Evolutionary conservation across 2,329 filamentous ascomycete species (phyloP).

Genomic region (Microsporum canis): DNA sequence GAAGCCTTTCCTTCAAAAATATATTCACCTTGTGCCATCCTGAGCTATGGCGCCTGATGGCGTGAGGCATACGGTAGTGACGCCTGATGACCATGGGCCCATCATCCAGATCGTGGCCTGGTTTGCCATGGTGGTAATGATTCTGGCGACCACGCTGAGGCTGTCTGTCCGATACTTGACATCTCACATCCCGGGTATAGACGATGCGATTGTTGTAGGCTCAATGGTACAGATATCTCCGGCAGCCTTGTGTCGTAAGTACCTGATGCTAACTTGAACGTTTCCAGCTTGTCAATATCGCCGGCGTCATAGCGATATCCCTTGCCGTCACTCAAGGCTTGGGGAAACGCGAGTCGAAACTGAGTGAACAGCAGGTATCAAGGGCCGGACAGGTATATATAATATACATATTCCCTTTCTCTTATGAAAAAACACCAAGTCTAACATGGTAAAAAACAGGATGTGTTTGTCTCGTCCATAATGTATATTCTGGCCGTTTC

Average conservation of each 20-base stretch:
- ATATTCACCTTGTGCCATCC: neutral
- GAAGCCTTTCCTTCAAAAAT: neutral
- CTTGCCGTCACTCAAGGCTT: neutral
- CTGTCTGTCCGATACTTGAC: neutral
- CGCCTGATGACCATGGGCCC: slow-evolving; percentile 5
- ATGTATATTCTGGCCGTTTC: neutral
- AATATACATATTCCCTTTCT: neutral
- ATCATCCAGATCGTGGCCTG: slow-evolving; percentile 1
- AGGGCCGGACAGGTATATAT: neutral
- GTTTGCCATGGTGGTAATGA: slow-evolving; percentile 4
- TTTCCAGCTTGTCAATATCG: neutral
- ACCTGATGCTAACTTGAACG: neutral
- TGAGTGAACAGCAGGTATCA: neutral
- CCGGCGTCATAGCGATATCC: slow-evolving; percentile 5
- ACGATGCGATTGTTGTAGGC: neutral
- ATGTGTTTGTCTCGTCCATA: neutral
- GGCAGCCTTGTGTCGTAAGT: neutral
- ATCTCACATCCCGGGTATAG: neutral
- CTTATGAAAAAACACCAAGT: neutral
- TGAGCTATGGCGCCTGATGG: neutral
- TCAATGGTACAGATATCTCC: neutral
- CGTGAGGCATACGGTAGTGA: slow-evolving; percentile 2
- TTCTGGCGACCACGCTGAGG: neutral
- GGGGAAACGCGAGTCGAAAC: neutral
- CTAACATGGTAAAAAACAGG: neutral